These are phyloP conservation scores for Hymenoscyphus repandus DNA, from an alignment of 2,329 filamentous ascomycete species.

Conservation along the genomic window DNA sequence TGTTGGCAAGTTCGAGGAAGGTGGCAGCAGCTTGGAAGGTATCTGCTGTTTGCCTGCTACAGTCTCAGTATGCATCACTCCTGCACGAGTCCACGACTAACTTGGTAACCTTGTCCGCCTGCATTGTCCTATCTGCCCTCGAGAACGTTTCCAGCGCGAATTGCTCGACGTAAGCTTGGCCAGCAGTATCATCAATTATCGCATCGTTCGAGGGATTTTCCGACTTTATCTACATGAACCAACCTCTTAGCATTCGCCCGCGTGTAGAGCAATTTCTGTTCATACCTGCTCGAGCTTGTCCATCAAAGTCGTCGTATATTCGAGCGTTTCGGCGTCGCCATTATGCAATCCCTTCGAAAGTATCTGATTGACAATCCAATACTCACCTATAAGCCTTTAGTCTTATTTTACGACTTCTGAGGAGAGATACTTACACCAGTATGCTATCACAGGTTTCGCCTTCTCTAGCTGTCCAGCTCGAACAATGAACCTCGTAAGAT, in stretches of 20 bases:
- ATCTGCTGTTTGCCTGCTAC: conserved; percentile 74
- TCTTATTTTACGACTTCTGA: neutral
- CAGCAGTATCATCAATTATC: conserved; percentile 77
- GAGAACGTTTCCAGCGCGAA: conserved; percentile 87
- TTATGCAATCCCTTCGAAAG: conserved; percentile 75
- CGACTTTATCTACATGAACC: conserved; percentile 54
- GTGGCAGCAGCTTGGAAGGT: conserved; percentile 90
- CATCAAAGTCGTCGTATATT: conserved; percentile 80
- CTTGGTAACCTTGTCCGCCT: conserved; percentile 78
- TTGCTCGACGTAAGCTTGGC: conserved; percentile 88
- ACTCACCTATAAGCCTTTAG: conserved; percentile 58
- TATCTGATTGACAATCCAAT: conserved; percentile 90
- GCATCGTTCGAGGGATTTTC: conserved; percentile 75
- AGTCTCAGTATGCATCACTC: conserved; percentile 1
- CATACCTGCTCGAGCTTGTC: conserved; percentile 78
- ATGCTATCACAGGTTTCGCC: conserved; percentile 81
- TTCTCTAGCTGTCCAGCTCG: conserved; percentile 80
- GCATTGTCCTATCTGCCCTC: conserved; percentile 75
- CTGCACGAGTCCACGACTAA: conserved; percentile 44
- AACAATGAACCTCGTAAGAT: conserved; percentile 78
- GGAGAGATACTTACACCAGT: conserved; percentile 71
- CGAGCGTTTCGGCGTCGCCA: conserved; percentile 68
- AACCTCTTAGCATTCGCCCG: conserved; percentile 2
- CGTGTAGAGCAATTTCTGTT: neutral
- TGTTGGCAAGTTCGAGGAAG: conserved; percentile 81